Percentiles rank a stretch among this genome's conserved stretches.
Conservation (phyloP, 2,329 filamentous ascomycete genomes). For the Ophiostoma piceae region DNA sequence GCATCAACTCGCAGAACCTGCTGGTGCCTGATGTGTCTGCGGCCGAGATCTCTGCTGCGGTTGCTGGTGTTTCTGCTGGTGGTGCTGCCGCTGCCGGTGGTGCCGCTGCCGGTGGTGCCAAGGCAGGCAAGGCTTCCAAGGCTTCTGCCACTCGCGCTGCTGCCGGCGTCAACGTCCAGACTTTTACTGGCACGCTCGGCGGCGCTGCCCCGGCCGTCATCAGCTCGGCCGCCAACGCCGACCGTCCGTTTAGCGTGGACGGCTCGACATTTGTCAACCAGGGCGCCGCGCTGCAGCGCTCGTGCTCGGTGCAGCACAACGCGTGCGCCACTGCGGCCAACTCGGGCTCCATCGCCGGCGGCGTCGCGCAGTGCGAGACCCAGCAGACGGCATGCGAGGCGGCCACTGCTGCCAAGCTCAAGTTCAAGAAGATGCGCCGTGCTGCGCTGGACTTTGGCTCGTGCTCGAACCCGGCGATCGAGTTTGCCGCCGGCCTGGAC, state of each 20-base stretch:
- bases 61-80: slow-evolving; percentile 33
- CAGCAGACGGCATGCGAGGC: slow-evolving; percentile 40
- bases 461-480: slow-evolving; percentile 46
- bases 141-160: neutral
- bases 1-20: slow-evolving; percentile 52
- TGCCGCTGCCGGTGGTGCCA: neutral
- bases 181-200: slow-evolving; percentile 42
- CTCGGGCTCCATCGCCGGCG: slow-evolving; percentile 37
- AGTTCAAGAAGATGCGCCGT: slow-evolving; percentile 30
- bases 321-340: slow-evolving; percentile 46
- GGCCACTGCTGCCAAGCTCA: slow-evolving; percentile 27
- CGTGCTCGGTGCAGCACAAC: slow-evolving; percentile 49
- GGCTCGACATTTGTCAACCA: slow-evolving; percentile 49
- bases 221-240: slow-evolving; percentile 34
- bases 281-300: slow-evolving; percentile 44
- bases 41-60: slow-evolving; percentile 49
- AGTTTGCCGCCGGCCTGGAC: slow-evolving; percentile 45
- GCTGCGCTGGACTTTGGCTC: slow-evolving; percentile 40
- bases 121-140: neutral
- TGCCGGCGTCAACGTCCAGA: slow-evolving; percentile 38
- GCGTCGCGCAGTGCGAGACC: slow-evolving; percentile 40
- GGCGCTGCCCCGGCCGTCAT: slow-evolving; percentile 41
- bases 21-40: slow-evolving; percentile 50
- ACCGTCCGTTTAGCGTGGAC: slow-evolving; percentile 48
- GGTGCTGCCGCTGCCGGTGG: neutral